Conservation (phyloP, 2,329 filamentous ascomycete species). For the Gaeumannomyces tritici region DNA sequence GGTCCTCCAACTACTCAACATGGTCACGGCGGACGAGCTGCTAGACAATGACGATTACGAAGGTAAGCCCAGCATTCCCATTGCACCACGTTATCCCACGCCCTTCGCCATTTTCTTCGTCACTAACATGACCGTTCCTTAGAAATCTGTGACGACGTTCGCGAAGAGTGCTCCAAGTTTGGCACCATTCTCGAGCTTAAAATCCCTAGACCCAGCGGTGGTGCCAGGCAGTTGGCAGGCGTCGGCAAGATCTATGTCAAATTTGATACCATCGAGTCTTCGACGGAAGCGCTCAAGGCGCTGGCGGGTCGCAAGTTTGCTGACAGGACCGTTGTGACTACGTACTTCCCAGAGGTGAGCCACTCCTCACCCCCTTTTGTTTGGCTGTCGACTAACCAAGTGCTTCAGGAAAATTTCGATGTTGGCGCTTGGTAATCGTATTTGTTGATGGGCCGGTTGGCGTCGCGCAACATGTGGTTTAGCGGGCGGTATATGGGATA, state of each 20-base stretch:
- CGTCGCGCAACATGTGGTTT: too few relatives aligned
- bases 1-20: slow-evolving; percentile 90
- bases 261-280: slow-evolving; percentile 68
- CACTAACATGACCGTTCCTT: slow-evolving; percentile 22
- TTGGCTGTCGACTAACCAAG: slow-evolving; percentile 19
- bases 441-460: too few relatives aligned
- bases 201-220: slow-evolving; percentile 77
- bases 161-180: slow-evolving; percentile 88
- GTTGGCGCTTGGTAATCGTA: slow-evolving; percentile 69
- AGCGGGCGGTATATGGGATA: too few relatives aligned
- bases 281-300: slow-evolving; percentile 77
- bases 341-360: slow-evolving; percentile 85
- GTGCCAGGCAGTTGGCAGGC: slow-evolving; percentile 73
- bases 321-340: slow-evolving; percentile 90
- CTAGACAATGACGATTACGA: slow-evolving; percentile 93
- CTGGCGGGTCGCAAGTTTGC: slow-evolving; percentile 93
- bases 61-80: slow-evolving; percentile 43
- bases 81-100: background rate
- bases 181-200: slow-evolving; percentile 82
- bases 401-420: slow-evolving; percentile 77
- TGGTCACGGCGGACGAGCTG: slow-evolving; percentile 94
- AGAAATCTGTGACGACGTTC: slow-evolving; percentile 96
- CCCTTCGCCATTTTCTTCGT: too few relatives aligned
- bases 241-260: slow-evolving; percentile 98
- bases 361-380: background rate